A percentile compares a stretch with the other conserved stretches of the same genome.
Evolutionary conservation across 495 filamentous ascomycete genomes (phyloP).

Genomic region (Aspergillus incahuasiensis): DNA sequence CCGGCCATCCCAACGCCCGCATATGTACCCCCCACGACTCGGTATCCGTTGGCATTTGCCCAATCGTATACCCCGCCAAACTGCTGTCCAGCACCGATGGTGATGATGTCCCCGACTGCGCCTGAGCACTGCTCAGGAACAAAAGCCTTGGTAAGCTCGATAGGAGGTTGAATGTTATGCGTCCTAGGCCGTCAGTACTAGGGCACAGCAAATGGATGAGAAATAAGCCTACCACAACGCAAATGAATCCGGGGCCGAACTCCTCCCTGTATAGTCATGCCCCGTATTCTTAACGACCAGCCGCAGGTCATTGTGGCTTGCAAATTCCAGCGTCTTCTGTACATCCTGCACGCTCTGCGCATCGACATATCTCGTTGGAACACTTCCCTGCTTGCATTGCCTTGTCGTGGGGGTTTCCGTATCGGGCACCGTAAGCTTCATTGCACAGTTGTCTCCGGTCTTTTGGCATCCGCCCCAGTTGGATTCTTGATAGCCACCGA

Average conservation of each 20-base stretch:
- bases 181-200: constrained; percentile 14
- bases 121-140: constrained; percentile 14
- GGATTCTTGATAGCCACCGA: constrained; percentile 9
- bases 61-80: constrained; percentile 22
- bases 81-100: constrained; percentile 23
- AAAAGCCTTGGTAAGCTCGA: constrained; percentile 12
- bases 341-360: constrained; percentile 14
- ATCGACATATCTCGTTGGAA: constrained; percentile 15
- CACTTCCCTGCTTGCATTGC: constrained; percentile 12
- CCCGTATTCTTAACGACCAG: constrained; percentile 43
- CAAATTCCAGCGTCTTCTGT: constrained; percentile 13
- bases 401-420: neutral
- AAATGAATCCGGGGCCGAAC: constrained; percentile 13
- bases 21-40: constrained; percentile 18
- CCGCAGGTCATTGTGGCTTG: constrained; percentile 30
- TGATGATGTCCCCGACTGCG: constrained; percentile 16
- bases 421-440: neutral
- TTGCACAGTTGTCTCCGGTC: constrained; percentile 11
- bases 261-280: constrained; percentile 27
- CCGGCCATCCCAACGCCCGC: constrained; percentile 32
- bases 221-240: constrained; percentile 35
- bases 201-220: constrained; percentile 25
- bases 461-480: constrained; percentile 17
- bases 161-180: constrained; percentile 21
- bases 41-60: constrained; percentile 20